Conservation (phyloP, 2,329 filamentous ascomycete species). For the Exophiala lecanii-corni region DNA sequence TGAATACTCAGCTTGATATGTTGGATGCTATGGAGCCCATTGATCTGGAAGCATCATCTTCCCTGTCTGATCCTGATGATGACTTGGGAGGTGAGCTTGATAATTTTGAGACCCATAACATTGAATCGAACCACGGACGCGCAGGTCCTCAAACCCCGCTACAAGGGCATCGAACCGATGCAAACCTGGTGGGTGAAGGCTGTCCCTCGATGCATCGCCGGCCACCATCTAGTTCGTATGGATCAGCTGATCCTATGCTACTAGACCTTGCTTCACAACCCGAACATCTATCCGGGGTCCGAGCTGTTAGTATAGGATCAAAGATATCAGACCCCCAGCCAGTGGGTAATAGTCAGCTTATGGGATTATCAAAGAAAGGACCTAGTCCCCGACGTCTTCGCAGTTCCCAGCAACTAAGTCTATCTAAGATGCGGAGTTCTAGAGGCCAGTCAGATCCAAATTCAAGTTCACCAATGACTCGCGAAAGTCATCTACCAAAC, state of each 20-base stretch:
- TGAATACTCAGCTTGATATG: constrained; percentile 4
- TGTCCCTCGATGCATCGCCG: too few species aligned
- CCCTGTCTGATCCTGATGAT: background rate
- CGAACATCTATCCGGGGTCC: background rate
- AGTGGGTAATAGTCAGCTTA: too few species aligned
- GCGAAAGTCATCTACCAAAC: constrained; percentile 20
- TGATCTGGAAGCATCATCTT: constrained; percentile 1
- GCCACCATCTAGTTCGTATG: constrained; percentile 13
- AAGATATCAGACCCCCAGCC: too few species aligned
- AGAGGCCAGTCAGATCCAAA: background rate
- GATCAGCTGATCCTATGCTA: constrained; percentile 18
- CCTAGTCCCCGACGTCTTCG: constrained; percentile 1
- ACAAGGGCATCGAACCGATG: background rate
- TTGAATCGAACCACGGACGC: too few species aligned
- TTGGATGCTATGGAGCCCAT: constrained; percentile 2
- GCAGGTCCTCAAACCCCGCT: too few species aligned
- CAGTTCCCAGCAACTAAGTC: background rate
- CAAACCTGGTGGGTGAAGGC: too few species aligned
- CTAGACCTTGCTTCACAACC: constrained; percentile 11
- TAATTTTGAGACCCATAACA: too few species aligned
- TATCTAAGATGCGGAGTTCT: background rate
- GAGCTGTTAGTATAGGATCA: too few species aligned
- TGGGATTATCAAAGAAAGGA: too few species aligned
- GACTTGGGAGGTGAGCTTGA: too few species aligned
- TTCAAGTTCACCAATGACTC: constrained; percentile 6